These are phyloP conservation scores for Eucalyptus albens DNA, from an alignment of 345 rosid genomes.

Conservation along the genomic window DNA sequence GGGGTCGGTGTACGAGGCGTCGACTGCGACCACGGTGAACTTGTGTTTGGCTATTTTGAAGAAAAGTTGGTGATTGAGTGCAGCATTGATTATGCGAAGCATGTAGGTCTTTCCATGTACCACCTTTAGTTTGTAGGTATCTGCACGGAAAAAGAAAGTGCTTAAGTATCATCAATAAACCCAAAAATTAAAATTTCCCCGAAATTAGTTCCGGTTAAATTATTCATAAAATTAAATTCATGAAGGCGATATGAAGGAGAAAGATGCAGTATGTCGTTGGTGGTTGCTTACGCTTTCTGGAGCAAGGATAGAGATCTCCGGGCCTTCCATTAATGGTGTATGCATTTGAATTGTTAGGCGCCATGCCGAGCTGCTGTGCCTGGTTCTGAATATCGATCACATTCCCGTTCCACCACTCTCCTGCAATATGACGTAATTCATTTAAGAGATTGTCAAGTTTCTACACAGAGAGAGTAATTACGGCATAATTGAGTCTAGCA, in stretches of 20 bases:
- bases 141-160: conserved; percentile 10
- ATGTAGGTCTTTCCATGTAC: conserved; percentile 60
- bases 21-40: conserved; percentile 60
- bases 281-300: conserved; percentile 29
- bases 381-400: conserved; percentile 31
- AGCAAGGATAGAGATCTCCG: conserved; percentile 69
- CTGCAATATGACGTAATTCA: conserved; percentile 5
- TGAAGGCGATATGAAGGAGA: background rate
- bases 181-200: background rate
- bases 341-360: conserved; percentile 58
- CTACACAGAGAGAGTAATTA: background rate
- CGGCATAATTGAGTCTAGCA: background rate
- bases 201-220: background rate
- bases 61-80: conserved; percentile 71
- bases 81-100: conserved; percentile 82
- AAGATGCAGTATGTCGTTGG: background rate
- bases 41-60: conserved; percentile 81
- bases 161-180: background rate
- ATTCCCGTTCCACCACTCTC: conserved; percentile 89
- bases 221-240: background rate
- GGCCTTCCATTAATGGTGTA: conserved; percentile 82
- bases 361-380: conserved; percentile 32
- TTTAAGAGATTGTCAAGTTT: background rate
- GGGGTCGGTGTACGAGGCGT: conserved; percentile 60
- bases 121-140: conserved; percentile 42